Base-by-base conservation (phyloP, 176 grass and related monocot species). In the Aegilops sharonensis region DNA sequence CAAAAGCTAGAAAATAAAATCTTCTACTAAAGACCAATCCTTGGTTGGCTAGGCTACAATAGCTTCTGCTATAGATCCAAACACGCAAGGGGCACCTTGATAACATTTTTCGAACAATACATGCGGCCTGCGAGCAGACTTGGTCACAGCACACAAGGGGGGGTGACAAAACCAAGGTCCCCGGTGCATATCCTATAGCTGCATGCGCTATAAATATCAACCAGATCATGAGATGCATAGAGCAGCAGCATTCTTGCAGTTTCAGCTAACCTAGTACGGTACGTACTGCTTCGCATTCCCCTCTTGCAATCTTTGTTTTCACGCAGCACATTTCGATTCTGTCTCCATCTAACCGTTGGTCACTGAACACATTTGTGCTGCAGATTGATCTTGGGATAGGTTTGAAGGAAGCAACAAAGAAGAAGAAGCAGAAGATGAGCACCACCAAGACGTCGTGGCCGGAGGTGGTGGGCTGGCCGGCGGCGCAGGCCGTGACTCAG, bases 371-470 rank as follows among this genome's bases (percentile, higher is more conserved):
- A 50, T 50, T 50, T 50, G 47, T 50, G 47, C 4, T 50, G 1
- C 47, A 50, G 47, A 50, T 50, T 50, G 47, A 50, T 50, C 47
- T 50, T 5, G 47, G 47, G 3, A 15, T 50, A 50, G 47, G 47
- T 50, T 14, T 8, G 13, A 47, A 45, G 13, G 23, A 13, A 73
- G 36, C 70, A 47, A 21, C 23, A 47, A 21, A 59, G 56, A 59
- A 59, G 56, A 1, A 57, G 36, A 20, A 20, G 17, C 9, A 21
- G 54, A 78, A 39, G 11, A 79, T 79, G 77, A 79, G 78, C 78
- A 43, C 5, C 57, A 13, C 32, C 2, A 80, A 80, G 78, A 18
- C 78, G 23, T 80, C 78, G 2, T 80, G 78, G 78, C 61, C 78
- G 37, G 78, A 80, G 78, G 78, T 80, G 42, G 5, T 52, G 17